A percentile compares a stretch with the other conserved stretches of the same genome.
phyloP scores from a whole-genome alignment of 345 rosid genomes.

The Psidium guajava region DNA sequence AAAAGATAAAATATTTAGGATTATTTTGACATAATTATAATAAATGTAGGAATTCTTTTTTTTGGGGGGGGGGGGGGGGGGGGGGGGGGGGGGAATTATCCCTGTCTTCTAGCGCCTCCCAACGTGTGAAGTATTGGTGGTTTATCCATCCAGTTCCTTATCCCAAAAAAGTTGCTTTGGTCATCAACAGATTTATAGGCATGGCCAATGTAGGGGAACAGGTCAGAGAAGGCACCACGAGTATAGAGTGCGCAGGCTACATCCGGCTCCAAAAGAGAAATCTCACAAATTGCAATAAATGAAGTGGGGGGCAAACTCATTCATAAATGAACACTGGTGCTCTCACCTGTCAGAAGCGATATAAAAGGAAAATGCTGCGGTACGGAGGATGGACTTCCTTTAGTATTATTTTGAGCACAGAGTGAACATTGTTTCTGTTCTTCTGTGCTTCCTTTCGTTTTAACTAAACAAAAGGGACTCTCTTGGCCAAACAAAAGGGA shows the following conservation, averaged over 20 bases:
- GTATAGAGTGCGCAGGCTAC: not conserved
- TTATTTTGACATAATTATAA: no score
- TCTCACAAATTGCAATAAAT: not conserved
- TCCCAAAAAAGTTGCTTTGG: no score
- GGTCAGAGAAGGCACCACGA: not conserved
- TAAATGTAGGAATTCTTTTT: no score
- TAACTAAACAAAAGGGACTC: not conserved
- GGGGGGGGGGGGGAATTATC: no score
- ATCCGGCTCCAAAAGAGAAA: not conserved
- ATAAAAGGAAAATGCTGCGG: not conserved
- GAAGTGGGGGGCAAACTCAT: not conserved
- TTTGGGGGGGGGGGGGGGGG: no score
- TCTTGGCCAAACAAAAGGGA: not conserved
- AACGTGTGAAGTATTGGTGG: no score
- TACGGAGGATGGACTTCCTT: not conserved
- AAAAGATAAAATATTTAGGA: no score
- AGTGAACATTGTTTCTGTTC: not conserved
- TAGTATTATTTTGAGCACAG: not conserved
- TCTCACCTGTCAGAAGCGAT: no score
- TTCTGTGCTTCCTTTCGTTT: not conserved
- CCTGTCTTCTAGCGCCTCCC: no score
- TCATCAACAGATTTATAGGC: not conserved
- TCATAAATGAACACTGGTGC: no score
- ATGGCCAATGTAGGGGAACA: not conserved
- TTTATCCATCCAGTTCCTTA: no score